Base-by-base conservation (phyloP, 371 early-diverging fungal genomes). In the Coemansia sp. region DNA sequence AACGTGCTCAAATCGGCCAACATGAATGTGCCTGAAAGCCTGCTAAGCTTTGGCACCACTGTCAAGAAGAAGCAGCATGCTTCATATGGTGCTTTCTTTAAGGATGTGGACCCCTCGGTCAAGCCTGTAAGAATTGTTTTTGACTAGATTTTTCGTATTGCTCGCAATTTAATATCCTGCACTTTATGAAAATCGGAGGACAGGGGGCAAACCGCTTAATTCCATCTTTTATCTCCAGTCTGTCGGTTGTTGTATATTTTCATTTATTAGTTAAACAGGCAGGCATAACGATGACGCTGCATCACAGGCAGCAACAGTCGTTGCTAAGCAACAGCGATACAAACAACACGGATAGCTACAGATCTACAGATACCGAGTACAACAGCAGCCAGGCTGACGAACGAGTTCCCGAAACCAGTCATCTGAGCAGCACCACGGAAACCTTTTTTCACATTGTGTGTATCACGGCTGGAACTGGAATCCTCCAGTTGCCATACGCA, bases 31-130 rank as follows among this genome's bases (percentile, higher is more conserved):
- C 98, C 97, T 5, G 89, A 90, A 13, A 90, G 87, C 54, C 82
- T 96, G 54, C 80, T 92, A 71, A 93, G 92, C 83, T 95, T 94
- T 81, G 97, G 97, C 48, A 92, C 92, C 34, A 93, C 95, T 10
- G 94, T 95, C 72, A 97, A 95, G 85, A 95, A 93, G 88, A 97
- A 96, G 90, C 85, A 92, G 29, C 96, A 98, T 81, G 84, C 87
- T 39, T 90, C 90, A 59, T 98, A 97, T 72, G 98, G 98, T 62
- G 96, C 95, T 26, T 96, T 96, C 78, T 92, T 86, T 74, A 97
- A 94, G 81, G 97, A 96, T 48, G 81, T 95, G 39, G 92, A 92
- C 59, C 85, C 88, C 57, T 84, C 76, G 51, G 86, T 83, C 61
- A 98, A 95, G 84, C 85, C 91, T 0, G 94, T 90, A 63, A 95